Conservation (phyloP, 1,139 yeast species). For the Hyphopichia buzzinii region DNA sequence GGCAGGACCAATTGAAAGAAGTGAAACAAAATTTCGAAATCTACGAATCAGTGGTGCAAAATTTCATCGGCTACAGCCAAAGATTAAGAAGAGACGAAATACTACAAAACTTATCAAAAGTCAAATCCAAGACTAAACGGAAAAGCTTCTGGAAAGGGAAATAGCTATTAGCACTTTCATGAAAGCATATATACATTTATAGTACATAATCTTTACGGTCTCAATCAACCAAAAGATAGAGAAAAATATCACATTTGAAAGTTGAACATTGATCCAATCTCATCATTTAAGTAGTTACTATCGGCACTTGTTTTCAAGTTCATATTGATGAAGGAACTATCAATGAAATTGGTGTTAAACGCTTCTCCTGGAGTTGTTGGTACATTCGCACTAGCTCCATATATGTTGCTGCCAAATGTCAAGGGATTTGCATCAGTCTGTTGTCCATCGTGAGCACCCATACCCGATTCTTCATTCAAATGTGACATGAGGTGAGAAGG, state of each 20-base stretch:
- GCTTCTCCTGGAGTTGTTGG: conserved; percentile 34
- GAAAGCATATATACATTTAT: neutral
- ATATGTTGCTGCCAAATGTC: conserved; percentile 2
- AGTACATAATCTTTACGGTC: neutral
- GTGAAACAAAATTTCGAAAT: conserved; percentile 56
- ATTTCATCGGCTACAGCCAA: conserved; percentile 69
- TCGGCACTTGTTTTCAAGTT: conserved; percentile 43
- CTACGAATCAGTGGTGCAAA: conserved; percentile 70
- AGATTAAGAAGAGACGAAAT: conserved; percentile 50
- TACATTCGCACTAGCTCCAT: conserved; percentile 5
- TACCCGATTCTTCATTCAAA: neutral
- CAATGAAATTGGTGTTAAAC: conserved; percentile 43
- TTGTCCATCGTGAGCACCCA: neutral
- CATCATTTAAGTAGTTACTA: conserved; percentile 30
- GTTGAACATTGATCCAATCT: conserved; percentile 31
- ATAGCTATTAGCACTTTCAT: conserved; percentile 3
- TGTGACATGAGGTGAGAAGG: conserved; percentile 15
- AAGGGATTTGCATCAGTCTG: conserved; percentile 8
- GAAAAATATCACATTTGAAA: conserved; percentile 11
- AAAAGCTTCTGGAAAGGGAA: conserved; percentile 10
- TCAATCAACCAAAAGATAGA: no score
- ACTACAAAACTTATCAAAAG: conserved; percentile 33
- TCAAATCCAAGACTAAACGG: conserved; percentile 18
- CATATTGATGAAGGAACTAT: conserved; percentile 45
- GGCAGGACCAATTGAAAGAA: conserved; percentile 45